Base-by-base conservation (phyloP, 129 eudicot genomes). In the Artemisia annua region DNA sequence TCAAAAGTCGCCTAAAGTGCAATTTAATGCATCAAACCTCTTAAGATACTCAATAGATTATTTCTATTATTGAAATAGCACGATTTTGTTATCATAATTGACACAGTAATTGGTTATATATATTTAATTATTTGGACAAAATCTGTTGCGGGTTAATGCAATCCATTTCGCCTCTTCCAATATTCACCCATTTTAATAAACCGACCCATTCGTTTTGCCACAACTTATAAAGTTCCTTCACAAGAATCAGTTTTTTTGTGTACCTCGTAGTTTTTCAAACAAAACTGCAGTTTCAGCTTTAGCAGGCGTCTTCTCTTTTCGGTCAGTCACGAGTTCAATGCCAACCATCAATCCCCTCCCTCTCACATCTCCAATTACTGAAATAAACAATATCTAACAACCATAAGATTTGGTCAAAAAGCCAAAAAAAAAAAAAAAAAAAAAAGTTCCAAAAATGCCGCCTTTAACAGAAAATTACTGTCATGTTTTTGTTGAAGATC, bases 341-440 rank as follows among this genome's bases (percentile, higher is more conserved):
- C 98, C 98, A n/a, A 94, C 91, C 96, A 94, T 94, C 82, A 94
- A 83, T 49, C 98, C 98, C 76, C 93, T 86, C 46, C 98, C 98
- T 80, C 98, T 88, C 78, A 94, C 98, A 72, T 94, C 96, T 63
- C 98, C 97, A 43, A 94, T 94, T 22, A 94, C 98, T 94, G 59
- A 9, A 54, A 7, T 30, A 49, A 69, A 13, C 46, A 39, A 78
- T 18, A 2, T 19, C 17, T 39, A 72, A 39, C 11, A 66, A 57
- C 46, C 13, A 64, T 61, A 64, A 70, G 61, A 69, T 57, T 63
- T 15, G 3, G 8, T 55, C 22, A 63, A 48, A 59, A 11, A 4
- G 5, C 32, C 2, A 30, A 54, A 44, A 22, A 54, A 44, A 16
- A 13, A 30, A 17, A 19, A 3, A 19, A 54, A 44, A 22, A 54